Evolutionary conservation across 768 basidiomycete species (phyloP).

Genomic region (Psilocybe cubensis): DNA sequence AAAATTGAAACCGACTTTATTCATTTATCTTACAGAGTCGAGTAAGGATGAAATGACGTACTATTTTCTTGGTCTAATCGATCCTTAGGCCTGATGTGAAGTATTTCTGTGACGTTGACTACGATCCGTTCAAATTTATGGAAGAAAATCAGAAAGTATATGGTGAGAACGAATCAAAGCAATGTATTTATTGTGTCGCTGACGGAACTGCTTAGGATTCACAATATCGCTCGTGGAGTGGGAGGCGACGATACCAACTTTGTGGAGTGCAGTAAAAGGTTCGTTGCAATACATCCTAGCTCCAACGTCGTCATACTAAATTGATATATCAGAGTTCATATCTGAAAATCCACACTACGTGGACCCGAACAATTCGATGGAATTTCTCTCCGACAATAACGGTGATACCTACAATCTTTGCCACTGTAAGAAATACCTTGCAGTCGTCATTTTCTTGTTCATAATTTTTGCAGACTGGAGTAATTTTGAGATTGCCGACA

Average conservation of each 20-base stretch:
- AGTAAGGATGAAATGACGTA: constrained; percentile 48
- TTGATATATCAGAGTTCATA: constrained; percentile 60
- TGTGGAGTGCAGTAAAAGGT: constrained; percentile 82
- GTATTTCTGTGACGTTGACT: constrained; percentile 76
- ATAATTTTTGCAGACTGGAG: constrained; percentile 66
- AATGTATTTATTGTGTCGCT: neutral
- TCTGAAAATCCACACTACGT: constrained; percentile 62
- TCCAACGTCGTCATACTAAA: neutral
- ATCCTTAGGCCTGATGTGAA: constrained; percentile 70
- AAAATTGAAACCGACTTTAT: constrained; percentile 3
- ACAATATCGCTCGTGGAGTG: constrained; percentile 82
- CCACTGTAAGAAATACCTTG: constrained; percentile 49
- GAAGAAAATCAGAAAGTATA: constrained; percentile 59
- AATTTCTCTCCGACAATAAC: constrained; percentile 71
- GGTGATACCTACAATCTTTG: constrained; percentile 73
- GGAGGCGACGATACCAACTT: constrained; percentile 75
- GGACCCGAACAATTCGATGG: constrained; percentile 67
- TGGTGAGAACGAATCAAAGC: constrained; percentile 28
- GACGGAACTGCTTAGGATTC: constrained; percentile 54
- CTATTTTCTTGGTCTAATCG: neutral
- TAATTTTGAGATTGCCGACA: constrained; percentile 90
- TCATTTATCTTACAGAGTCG: constrained; percentile 51
- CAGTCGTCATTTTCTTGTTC: neutral
- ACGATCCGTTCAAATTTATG: constrained; percentile 85
- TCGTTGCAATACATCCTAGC: constrained; percentile 3